Evolutionary conservation across 2,329 filamentous ascomycete species (phyloP).

Genomic region (Aspergillus sp.): DNA sequence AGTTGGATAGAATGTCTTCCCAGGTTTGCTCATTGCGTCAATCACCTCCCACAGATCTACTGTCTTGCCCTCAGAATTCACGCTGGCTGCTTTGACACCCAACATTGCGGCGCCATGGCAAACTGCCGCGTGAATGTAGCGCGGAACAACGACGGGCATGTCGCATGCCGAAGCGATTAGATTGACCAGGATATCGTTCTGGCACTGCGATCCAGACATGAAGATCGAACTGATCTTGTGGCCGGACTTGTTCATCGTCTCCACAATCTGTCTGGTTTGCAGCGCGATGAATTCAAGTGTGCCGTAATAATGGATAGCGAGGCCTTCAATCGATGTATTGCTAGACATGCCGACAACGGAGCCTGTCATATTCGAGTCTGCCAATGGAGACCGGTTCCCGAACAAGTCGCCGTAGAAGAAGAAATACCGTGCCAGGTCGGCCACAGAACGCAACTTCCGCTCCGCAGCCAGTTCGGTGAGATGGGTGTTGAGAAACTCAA

Average conservation of each 20-base stretch:
- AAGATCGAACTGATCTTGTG: conserved; percentile 84
- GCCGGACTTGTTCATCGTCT: conserved; percentile 79
- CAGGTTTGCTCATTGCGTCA: conserved; percentile 88
- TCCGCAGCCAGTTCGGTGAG: neutral
- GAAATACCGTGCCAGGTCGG: conserved; percentile 78
- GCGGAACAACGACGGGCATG: conserved; percentile 86
- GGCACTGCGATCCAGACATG: conserved; percentile 94
- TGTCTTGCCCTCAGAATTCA: conserved; percentile 63
- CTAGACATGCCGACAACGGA: conserved; percentile 75
- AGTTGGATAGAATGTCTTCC: conserved; percentile 67
- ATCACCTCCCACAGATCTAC: conserved; percentile 89
- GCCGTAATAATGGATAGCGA: conserved; percentile 84
- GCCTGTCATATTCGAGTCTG: conserved; percentile 85
- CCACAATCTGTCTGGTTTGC: conserved; percentile 88
- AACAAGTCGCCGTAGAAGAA: conserved; percentile 97
- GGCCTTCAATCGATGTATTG: conserved; percentile 74
- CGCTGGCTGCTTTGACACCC: conserved; percentile 82
- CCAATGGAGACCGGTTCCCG: conserved; percentile 86
- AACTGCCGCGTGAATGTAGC: conserved; percentile 85
- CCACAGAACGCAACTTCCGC: conserved; percentile 39
- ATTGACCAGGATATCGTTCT: conserved; percentile 83
- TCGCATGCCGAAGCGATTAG: conserved; percentile 79
- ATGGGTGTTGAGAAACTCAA: conserved; percentile 70
- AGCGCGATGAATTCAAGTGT: conserved; percentile 96
- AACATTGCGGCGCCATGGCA: conserved; percentile 96